phyloP scores from a whole-genome alignment of 2,329 filamentous ascomycete genomes.

The Aureobasidium sp. region DNA sequence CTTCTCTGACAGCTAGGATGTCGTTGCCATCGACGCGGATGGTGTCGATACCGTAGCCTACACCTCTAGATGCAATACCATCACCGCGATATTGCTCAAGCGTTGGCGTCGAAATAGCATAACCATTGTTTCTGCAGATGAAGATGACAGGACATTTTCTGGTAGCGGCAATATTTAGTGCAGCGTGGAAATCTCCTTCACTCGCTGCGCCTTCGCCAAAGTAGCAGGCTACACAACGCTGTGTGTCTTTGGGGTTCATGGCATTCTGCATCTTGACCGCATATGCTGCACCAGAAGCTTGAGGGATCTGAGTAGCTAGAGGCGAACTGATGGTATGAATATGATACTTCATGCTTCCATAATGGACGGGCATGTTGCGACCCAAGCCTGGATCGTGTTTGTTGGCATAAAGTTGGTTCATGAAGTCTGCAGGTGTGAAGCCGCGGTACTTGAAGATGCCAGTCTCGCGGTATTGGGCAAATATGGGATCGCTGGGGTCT shows the following conservation, averaged over 20 bases:
- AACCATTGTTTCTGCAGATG: slow-evolving; percentile 89
- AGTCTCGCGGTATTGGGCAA: slow-evolving; percentile 89
- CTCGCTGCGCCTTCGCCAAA: slow-evolving; percentile 87
- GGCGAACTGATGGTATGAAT: slow-evolving; percentile 85
- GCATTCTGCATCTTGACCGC: slow-evolving; percentile 73
- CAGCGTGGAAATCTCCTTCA: slow-evolving; percentile 88
- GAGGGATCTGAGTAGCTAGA: slow-evolving; percentile 80
- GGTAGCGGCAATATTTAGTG: slow-evolving; percentile 83
- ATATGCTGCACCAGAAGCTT: slow-evolving; percentile 80
- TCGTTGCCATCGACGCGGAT: slow-evolving; percentile 93
- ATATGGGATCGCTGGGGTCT: slow-evolving; percentile 77
- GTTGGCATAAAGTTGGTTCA: slow-evolving; percentile 92
- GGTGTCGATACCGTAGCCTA: slow-evolving; percentile 91
- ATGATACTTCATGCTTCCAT: slow-evolving; percentile 74
- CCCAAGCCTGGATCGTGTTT: slow-evolving; percentile 69
- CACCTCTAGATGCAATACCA: slow-evolving; percentile 76
- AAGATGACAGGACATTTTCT: slow-evolving; percentile 81
- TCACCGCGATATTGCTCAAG: slow-evolving; percentile 87
- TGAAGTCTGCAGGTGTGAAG: slow-evolving; percentile 80
- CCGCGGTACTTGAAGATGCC: slow-evolving; percentile 87
- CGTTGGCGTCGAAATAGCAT: slow-evolving; percentile 82
- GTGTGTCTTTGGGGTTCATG: slow-evolving; percentile 59
- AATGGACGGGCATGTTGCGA: slow-evolving; percentile 96
- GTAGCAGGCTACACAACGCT: slow-evolving; percentile 69
- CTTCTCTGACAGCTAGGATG: slow-evolving; percentile 79